Base-by-base conservation (phyloP, 2,329 filamentous ascomycete species). In the Bertia moriformis region DNA sequence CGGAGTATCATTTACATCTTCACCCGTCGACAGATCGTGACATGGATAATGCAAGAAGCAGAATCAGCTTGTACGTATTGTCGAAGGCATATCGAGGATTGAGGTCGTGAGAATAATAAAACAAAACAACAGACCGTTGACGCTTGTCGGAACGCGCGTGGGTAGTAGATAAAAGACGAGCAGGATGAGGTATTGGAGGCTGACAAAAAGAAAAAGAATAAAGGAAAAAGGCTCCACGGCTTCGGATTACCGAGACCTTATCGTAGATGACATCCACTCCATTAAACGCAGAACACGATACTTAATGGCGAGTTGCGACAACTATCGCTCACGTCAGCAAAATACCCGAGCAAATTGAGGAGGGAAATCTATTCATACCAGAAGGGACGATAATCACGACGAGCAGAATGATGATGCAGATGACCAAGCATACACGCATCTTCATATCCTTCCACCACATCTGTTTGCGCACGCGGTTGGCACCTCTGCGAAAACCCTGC, bases 381-480 rank as follows among this genome's bases (percentile, higher is more conserved):
- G 82, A 71, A 48, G 91, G 91, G 50, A 96, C 78, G 55, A 98
- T 91, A 59, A 98, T 96, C 60, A 98, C 75, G 50, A 93, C 67
- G 49, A 98, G 73, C 51, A 98, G 71, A 50, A 96, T 73, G 59
- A 96, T 82, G 62, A 98, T 83, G 54, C 88, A 91, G 43, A 79
- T 71, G 56, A 93, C 83, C 51, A 98, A 69, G 66, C 89, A 96
- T 71, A 95, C 91, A 61, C 91, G 80, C 91, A 98, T 98, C 78
- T 96, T 96, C 86, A 95, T 93, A 57, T 96, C 89, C 74, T 96
- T 96, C 89, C 88, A 96, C 89, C 89, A 96, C 89, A 96, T 96
- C 63, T 93, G 80, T 71, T 88, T 89, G 61, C 91, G 79, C 51
- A 98, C 89, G 52, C 86, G 73, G 70, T 96, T 98, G 62, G 93